A percentile compares a stretch with the other conserved stretches of the same genome.
These are phyloP conservation scores for Beauveria sp. DNA, from an alignment of 2,329 filamentous ascomycete species.

Conservation along the genomic window DNA sequence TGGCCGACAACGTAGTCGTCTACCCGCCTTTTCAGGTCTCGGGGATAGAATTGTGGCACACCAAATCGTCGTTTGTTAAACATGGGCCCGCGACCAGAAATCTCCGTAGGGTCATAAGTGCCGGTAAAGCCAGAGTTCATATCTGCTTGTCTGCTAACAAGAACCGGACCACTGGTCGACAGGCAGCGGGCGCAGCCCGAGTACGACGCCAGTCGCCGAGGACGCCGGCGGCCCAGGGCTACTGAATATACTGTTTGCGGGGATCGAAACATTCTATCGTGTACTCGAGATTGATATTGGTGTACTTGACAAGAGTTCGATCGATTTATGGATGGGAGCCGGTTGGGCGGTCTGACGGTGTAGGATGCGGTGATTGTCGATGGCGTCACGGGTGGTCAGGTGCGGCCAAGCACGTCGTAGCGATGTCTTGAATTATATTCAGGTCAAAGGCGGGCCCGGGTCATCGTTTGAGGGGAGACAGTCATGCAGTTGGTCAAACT, in stretches of 20 bases:
- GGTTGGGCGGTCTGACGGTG: not conserved
- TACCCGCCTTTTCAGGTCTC: conserved; percentile 76
- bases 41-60: conserved; percentile 56
- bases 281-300: not conserved
- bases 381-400: conserved; percentile 1
- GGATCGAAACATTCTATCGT: conserved; percentile 1
- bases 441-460: not conserved
- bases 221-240: not conserved
- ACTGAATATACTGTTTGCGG: not conserved
- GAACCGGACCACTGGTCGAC: conserved; percentile 18
- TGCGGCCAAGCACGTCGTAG: not conserved
- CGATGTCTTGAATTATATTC: not conserved
- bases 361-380: not conserved
- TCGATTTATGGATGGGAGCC: not conserved
- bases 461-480: not conserved
- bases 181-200: conserved; percentile 18
- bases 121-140: conserved; percentile 52
- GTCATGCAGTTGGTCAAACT: not conserved
- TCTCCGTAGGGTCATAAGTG: conserved; percentile 48
- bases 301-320: not conserved
- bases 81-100: conserved; percentile 51
- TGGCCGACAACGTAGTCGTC: conserved; percentile 97
- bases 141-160: conserved; percentile 35
- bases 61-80: conserved; percentile 50
- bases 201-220: not conserved